Evolutionary conservation across 2,329 filamentous ascomycete genomes (phyloP).

Genomic region (Emericellopsis cladophorae): DNA sequence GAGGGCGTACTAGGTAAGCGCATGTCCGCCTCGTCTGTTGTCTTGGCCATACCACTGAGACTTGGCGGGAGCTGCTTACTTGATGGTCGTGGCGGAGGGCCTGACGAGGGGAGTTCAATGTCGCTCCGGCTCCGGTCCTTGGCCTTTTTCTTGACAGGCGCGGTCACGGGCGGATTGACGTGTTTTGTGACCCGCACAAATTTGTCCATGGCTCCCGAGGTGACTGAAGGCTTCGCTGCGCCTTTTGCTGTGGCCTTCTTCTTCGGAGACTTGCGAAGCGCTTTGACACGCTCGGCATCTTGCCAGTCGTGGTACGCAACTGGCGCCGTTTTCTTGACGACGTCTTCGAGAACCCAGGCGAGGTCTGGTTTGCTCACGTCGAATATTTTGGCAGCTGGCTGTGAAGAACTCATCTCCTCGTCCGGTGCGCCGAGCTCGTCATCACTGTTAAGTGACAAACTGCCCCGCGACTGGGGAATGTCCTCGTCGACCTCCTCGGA

Average conservation of each 20-base stretch:
- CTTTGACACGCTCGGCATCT: slow-evolving; percentile 8
- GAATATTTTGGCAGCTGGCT: slow-evolving; percentile 28
- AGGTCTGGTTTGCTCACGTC: slow-evolving; percentile 51
- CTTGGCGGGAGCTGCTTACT: slow-evolving; percentile 21
- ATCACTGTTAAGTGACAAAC: slow-evolving; percentile 51
- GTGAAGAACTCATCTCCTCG: slow-evolving; percentile 8
- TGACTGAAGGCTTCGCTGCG: slow-evolving; percentile 6
- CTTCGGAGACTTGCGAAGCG: slow-evolving; percentile 10
- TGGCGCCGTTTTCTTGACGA: slow-evolving; percentile 14
- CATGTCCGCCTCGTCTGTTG: no score
- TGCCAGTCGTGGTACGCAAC: slow-evolving; percentile 14
- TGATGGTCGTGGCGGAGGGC: slow-evolving; percentile 12
- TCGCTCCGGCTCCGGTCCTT: background rate
- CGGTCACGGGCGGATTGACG: no score
- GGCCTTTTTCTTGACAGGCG: background rate
- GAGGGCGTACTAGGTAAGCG: slow-evolving; percentile 27
- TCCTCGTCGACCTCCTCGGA: slow-evolving; percentile 56
- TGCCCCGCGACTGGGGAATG: slow-evolving; percentile 34
- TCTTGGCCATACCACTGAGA: no score
- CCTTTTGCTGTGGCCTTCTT: slow-evolving; percentile 10
- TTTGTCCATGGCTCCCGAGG: slow-evolving; percentile 22
- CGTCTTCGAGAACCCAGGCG: slow-evolving; percentile 24
- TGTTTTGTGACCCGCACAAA: slow-evolving; percentile 28
- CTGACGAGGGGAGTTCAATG: slow-evolving; percentile 7
- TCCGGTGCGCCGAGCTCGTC: slow-evolving; percentile 43